Conservation (phyloP, 163 green algal species). For the Prototheca wickerhamii region DNA sequence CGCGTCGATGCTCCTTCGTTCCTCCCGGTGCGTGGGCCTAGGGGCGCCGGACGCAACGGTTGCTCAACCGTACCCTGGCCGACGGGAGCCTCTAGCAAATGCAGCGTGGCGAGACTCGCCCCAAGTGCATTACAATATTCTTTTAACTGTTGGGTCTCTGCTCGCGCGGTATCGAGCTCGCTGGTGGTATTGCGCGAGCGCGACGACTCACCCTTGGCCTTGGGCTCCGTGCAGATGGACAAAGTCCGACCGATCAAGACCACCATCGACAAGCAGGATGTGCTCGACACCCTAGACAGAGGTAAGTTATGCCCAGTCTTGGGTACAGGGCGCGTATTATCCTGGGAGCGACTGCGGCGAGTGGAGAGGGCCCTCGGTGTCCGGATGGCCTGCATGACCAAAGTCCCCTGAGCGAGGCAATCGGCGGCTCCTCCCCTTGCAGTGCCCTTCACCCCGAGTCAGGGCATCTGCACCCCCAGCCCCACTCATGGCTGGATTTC, state of each 20-base stretch:
- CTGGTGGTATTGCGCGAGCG: background rate
- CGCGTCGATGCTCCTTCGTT: background rate
- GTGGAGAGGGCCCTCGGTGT: background rate
- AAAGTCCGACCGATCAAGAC: background rate
- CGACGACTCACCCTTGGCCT: background rate
- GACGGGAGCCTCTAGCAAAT: background rate
- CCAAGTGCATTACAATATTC: background rate
- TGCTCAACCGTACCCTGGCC: background rate
- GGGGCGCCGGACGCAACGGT: background rate
- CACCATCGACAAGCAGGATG: background rate
- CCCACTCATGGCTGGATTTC: slow-evolving; percentile 19
- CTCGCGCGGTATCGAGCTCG: background rate
- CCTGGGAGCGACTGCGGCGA: background rate
- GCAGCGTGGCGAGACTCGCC: too few relatives aligned
- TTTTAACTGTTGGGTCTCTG: background rate
- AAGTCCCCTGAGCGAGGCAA: background rate
- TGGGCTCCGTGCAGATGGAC: background rate
- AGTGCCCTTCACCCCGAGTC: slow-evolving; percentile 37
- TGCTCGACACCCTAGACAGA: slow-evolving; percentile 9
- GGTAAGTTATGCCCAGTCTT: slow-evolving; percentile 3
- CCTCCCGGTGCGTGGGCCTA: background rate
- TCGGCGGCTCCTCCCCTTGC: background rate
- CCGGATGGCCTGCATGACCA: background rate
- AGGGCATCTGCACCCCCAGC: slow-evolving; percentile 37
- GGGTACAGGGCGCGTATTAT: background rate